Evolutionary conservation across 768 basidiomycete species (phyloP), one percentile per base, ranked within the genome.

Genomic region (Infundibulicybe gibba): DNA sequence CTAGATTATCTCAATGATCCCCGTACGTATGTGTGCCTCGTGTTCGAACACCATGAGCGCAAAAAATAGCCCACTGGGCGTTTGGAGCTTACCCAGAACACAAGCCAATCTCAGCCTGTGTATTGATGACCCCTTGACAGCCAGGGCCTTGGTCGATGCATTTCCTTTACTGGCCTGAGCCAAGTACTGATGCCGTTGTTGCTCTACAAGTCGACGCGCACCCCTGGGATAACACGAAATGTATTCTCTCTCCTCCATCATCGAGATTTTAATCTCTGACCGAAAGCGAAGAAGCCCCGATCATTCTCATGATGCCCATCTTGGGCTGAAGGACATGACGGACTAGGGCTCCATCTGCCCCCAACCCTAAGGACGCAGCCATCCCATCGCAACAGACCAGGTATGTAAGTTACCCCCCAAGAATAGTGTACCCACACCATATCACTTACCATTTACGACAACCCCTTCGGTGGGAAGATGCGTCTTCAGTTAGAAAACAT

Each of bases 211-310:
- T 44, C 38, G 43, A 44, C 34, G 42, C 46, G 32, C 33, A 47
- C 41, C 38, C 32, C 14, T 34, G 25, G 41, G 15, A 40, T 37
- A 43, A 15, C 32, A 40, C 43, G 19, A 40, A 32, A 20, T 32
- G 31, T 43, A 30, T 40, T 40, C 49, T 48, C 40, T 61, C 48
- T 44, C 30, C 32, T 44, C 45, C 45, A 30, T 44, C 50, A 57
- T 59, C 54, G 50, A 59, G 55, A 59, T 59, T 53, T 47, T 44
- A 45, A 43, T 47, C 50, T 45, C 54, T 51, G 52, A 59, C 53
- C 49, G 48, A 49, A 55, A 53, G 45, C 51, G 50, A 53, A 55
- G 55, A 57, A 54, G 55, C 40, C 49, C 58, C 56, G 56, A 59
- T 59, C 58, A 55, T 47, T 53, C 44, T 51, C 40, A 50, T 45